Percentiles rank a stretch among this genome's conserved stretches.
These are phyloP conservation scores for Mrakiaceae sp. DNA, from an alignment of 1,284 basidiomycete genomes.

Conservation along the genomic window DNA sequence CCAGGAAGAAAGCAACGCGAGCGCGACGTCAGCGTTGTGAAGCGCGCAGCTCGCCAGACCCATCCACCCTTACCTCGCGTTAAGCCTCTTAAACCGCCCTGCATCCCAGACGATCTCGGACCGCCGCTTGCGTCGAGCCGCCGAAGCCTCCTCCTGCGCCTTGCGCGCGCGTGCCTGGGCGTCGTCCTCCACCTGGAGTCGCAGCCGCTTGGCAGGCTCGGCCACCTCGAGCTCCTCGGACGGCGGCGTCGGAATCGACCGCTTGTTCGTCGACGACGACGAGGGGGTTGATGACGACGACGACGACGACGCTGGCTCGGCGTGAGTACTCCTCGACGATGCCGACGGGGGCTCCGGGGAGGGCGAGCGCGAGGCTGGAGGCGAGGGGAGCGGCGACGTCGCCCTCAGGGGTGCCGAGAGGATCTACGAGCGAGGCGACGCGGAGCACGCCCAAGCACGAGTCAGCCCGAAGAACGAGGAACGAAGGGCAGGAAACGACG, in stretches of 20 bases:
- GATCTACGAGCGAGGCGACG: not conserved
- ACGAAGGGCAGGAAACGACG: not conserved
- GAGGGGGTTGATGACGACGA: not conserved
- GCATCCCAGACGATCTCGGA: not conserved
- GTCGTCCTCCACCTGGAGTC: not conserved
- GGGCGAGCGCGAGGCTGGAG: slow-evolving; percentile 16
- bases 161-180: not conserved
- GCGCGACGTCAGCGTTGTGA: not conserved
- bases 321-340: not conserved
- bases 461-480: too few species aligned
- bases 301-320: not conserved
- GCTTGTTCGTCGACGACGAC: not conserved
- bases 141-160: not conserved
- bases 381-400: slow-evolving; percentile 14
- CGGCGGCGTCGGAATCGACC: slow-evolving; percentile 12
- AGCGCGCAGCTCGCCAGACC: not conserved
- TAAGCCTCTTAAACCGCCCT: not conserved
- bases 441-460: not conserved
- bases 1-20: not conserved
- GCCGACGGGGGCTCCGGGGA: slow-evolving; percentile 6
- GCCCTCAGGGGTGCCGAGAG: slow-evolving; percentile 1
- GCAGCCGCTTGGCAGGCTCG: not conserved
- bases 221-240: slow-evolving; percentile 3
- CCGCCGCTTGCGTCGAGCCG: not conserved
- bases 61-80: too few species aligned